Evolutionary conservation across 805 yeast genomes (phyloP).

Genomic region (Kluyveromyces wickerhamii): DNA sequence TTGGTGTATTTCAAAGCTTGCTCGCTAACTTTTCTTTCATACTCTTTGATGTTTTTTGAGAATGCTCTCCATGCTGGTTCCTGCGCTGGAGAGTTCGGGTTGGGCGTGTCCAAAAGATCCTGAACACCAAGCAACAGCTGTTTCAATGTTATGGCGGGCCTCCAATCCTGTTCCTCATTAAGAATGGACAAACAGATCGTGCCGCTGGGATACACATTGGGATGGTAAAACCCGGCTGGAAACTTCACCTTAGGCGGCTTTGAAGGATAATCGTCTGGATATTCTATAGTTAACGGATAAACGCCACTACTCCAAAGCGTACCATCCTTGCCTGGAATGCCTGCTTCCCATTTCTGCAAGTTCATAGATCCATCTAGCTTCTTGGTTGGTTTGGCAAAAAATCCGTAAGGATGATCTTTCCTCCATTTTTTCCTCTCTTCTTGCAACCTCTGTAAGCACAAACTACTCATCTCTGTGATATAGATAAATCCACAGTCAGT

Average conservation of each 20-base stretch:
- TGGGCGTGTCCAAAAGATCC: slow-evolving; percentile 82
- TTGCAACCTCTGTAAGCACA: slow-evolving; percentile 77
- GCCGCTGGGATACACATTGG: slow-evolving; percentile 96
- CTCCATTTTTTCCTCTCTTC: slow-evolving; percentile 98
- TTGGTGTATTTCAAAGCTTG: slow-evolving; percentile 70
- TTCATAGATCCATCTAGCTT: slow-evolving; percentile 77
- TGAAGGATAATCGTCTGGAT: slow-evolving; percentile 90
- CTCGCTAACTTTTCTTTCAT: slow-evolving; percentile 69
- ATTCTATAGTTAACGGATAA: slow-evolving; percentile 71
- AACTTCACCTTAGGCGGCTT: slow-evolving; percentile 93
- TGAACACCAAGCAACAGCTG: slow-evolving; percentile 89
- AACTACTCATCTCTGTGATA: slow-evolving; percentile 41
- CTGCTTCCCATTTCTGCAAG: slow-evolving; percentile 84
- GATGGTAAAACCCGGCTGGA: slow-evolving; percentile 89
- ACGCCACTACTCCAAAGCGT: slow-evolving; percentile 90
- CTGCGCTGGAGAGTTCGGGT: slow-evolving; percentile 95
- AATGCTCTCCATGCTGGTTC: slow-evolving; percentile 93
- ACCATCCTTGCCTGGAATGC: slow-evolving; percentile 85
- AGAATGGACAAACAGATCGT: slow-evolving; percentile 88
- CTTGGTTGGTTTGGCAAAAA: slow-evolving; percentile 84
- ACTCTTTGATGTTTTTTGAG: slow-evolving; percentile 55
- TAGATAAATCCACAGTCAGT: too few species aligned
- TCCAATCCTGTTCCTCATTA: slow-evolving; percentile 96
- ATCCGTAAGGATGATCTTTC: slow-evolving; percentile 96
- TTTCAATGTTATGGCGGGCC: slow-evolving; percentile 89